A percentile compares a stretch with the other conserved stretches of the same genome.
Evolutionary conservation across 495 filamentous ascomycete species (phyloP).

Genomic region (Xylaria castorea): DNA sequence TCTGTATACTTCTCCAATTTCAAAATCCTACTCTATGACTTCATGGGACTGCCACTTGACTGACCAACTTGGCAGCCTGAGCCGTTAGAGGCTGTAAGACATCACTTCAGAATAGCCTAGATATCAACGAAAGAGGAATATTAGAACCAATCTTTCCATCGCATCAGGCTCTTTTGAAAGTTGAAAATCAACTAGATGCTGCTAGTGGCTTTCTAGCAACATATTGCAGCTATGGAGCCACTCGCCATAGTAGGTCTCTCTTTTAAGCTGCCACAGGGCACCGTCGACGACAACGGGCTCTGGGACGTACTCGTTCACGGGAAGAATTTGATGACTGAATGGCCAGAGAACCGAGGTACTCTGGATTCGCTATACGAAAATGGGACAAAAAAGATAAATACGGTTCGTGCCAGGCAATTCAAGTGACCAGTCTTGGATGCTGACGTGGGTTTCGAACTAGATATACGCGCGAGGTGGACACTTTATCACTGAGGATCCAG

Average conservation of each 20-base stretch:
- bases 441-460: not conserved
- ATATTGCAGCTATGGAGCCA: not conserved
- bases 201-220: not conserved
- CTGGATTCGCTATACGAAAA: not conserved
- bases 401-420: not conserved
- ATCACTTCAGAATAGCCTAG: no score
- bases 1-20: no score
- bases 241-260: not conserved
- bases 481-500: not conserved
- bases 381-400: not conserved
- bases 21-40: no score
- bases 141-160: no score
- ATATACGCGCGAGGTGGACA: not conserved
- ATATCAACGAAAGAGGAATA: no score
- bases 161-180: no score
- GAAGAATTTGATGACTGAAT: not conserved
- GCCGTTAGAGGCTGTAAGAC: no score
- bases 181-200: no score
- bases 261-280: slow-evolving; percentile 3
- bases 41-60: no score
- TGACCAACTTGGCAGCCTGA: no score
- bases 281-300: not conserved
- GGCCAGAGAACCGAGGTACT: not conserved
- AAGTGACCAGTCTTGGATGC: not conserved
- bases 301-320: not conserved